Base-by-base conservation (phyloP, 2,329 filamentous ascomycete species). In the Drechslerella dactyloides region DNA sequence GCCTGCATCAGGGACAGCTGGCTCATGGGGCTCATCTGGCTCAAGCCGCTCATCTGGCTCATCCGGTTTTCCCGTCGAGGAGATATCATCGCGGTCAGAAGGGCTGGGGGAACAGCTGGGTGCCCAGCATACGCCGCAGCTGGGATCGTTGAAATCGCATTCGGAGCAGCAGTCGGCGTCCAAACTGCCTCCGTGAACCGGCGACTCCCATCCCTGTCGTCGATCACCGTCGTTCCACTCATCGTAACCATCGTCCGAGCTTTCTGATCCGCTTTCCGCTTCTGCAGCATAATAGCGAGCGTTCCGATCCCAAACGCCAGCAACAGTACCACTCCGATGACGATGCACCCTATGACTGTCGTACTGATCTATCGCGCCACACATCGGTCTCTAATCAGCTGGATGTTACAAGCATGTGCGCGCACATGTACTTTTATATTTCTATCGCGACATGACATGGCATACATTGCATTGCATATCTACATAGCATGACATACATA, bases 241-340 rank as follows among this genome's bases (percentile, higher is more conserved):
- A 69, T 69, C 15, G 65, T 69, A 11, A 69, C 55, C 65, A 69
- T 69, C 0, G 53, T 44, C n/a, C 58, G 53, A 19, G 65, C 56
- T 11, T 55, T 51, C 19, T 48, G 35, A 13, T 40, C 46, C 24
- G 30, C 23, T 8, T 54, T 52, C 10, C 58, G 53, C 7, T 44
- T 44, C 27, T 60, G 57, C 10, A 69, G 58, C 17, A 37, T 35
- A 17, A 60, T 27, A 23, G 42, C n/a, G 15, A 69, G 58, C 17
- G 48, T 44, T 4, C 57, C 65, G n/a, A 69, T 58, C 8, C 24
- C 35, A 35, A 52, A 21, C 17, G 44, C 33, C 11, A 69, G 15
- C 21, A 54, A 35, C 42, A 69, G 21, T 21, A 69, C 42, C 17
- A 37, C 27, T 44, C 52, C 65, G 52, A 69, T 53, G 24, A 69